Percentiles rank a stretch among this genome's conserved stretches.
Evolutionary conservation across 768 basidiomycete genomes (phyloP).

Genomic region (Suillus placidus): DNA sequence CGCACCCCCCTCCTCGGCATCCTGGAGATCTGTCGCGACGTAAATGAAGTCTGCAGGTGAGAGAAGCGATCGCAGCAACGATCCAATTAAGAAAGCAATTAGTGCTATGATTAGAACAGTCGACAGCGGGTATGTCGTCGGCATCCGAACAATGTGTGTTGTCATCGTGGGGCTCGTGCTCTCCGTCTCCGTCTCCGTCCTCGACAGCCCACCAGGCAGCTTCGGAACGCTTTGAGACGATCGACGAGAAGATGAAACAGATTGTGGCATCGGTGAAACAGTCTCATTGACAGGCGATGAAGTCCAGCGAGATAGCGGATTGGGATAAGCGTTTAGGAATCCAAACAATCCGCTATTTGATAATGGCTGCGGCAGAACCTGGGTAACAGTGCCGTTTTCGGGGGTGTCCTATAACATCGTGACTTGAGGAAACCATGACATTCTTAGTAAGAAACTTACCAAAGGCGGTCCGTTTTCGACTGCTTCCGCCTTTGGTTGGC

Average conservation of each 20-base stretch:
- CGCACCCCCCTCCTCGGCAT: conserved; percentile 50
- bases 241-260: conserved; percentile 25
- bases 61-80: conserved; percentile 83
- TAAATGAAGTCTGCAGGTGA: conserved; percentile 92
- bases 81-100: conserved; percentile 91
- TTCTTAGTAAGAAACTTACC: conserved; percentile 22
- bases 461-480: conserved; percentile 20
- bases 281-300: conserved; percentile 28
- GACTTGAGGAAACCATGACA: neutral
- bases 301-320: conserved; percentile 57
- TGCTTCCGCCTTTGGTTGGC: conserved; percentile 21
- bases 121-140: conserved; percentile 42
- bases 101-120: conserved; percentile 78
- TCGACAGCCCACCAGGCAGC: conserved; percentile 41
- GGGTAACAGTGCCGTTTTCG: conserved; percentile 28
- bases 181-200: conserved; percentile 21
- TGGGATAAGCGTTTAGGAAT: conserved; percentile 64
- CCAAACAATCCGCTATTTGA: conserved; percentile 51
- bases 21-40: conserved; percentile 60
- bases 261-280: conserved; percentile 22
- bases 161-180: neutral
- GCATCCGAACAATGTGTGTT: conserved; percentile 10
- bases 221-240: conserved; percentile 27
- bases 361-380: conserved; percentile 24
- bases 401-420: conserved; percentile 24